These are phyloP conservation scores for Globisporangium carolinianum DNA, from an alignment of 352 stramenopile species.

Conservation along the genomic window DNA sequence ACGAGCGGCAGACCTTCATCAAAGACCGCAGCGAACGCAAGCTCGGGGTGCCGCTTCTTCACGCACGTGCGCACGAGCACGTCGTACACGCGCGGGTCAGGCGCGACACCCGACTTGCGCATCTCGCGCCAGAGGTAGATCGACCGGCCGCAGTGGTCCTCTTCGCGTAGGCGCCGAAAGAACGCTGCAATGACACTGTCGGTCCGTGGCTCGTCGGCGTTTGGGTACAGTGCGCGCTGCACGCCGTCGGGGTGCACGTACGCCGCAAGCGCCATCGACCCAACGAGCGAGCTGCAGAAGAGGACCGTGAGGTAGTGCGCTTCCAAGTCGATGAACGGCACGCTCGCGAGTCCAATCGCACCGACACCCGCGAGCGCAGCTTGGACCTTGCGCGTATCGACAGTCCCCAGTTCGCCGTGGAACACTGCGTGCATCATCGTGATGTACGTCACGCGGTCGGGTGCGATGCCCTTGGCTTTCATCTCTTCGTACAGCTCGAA, in stretches of 20 bases:
- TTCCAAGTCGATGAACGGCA: slow-evolving; percentile 71
- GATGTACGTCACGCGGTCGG: slow-evolving; percentile 75
- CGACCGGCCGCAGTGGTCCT: slow-evolving; percentile 74
- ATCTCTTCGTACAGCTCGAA: slow-evolving; percentile 85
- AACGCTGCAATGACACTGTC: slow-evolving; percentile 74
- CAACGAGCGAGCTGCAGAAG: slow-evolving; percentile 66
- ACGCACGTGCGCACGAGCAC: slow-evolving; percentile 78
- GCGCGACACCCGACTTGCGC: slow-evolving; percentile 56
- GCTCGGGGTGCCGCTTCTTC: slow-evolving; percentile 76
- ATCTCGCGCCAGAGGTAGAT: slow-evolving; percentile 87
- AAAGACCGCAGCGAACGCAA: slow-evolving; percentile 67
- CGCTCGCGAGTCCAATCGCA: slow-evolving; percentile 37
- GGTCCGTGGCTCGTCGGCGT: slow-evolving; percentile 57
- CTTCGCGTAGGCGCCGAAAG: slow-evolving; percentile 75
- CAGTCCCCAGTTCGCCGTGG: slow-evolving; percentile 58
- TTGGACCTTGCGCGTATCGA: slow-evolving; percentile 70
- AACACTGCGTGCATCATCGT: slow-evolving; percentile 87
- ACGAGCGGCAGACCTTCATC: slow-evolving; percentile 48
- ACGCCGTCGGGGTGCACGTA: slow-evolving; percentile 85
- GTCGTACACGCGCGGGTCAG: slow-evolving; percentile 69
- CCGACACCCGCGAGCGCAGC: slow-evolving; percentile 48
- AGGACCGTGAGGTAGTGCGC: slow-evolving; percentile 68
- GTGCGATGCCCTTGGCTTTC: slow-evolving; percentile 63
- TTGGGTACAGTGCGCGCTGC: slow-evolving; percentile 72
- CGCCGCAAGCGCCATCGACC: slow-evolving; percentile 73